Conservation (phyloP, 805 yeast species). For the Candida vaughaniae region DNA sequence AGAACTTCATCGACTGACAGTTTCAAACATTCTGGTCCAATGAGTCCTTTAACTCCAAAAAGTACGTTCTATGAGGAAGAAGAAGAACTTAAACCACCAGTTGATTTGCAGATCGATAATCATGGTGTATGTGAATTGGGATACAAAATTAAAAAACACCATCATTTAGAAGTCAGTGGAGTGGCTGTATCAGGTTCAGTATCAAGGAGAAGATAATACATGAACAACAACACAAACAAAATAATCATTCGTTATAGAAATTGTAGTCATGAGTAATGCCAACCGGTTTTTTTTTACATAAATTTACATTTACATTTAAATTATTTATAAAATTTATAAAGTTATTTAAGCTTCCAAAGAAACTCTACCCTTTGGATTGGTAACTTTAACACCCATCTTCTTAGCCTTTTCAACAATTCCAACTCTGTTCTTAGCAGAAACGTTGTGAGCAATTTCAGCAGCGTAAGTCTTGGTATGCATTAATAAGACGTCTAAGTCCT, state of each 20-base stretch:
- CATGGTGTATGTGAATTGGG: slow-evolving; percentile 41
- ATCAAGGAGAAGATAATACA: slow-evolving; percentile 18
- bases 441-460: slow-evolving; percentile 99
- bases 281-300: slow-evolving; percentile 5
- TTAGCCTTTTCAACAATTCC: slow-evolving; percentile 94
- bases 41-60: neutral
- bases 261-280: slow-evolving; percentile 4
- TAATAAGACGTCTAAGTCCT: slow-evolving; percentile 92
- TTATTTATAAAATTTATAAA: slow-evolving; percentile 14
- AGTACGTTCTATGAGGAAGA: slow-evolving; percentile 7
- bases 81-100: slow-evolving; percentile 7
- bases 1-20: slow-evolving; percentile 4
- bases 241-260: neutral
- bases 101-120: slow-evolving; percentile 21
- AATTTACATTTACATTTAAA: slow-evolving; percentile 13
- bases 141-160: slow-evolving; percentile 41
- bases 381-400: slow-evolving; percentile 97
- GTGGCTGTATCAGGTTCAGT: slow-evolving; percentile 28
- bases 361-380: slow-evolving; percentile 99
- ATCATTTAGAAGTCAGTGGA: slow-evolving; percentile 39
- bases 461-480: slow-evolving; percentile 98
- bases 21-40: neutral
- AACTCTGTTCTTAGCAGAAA: slow-evolving; percentile 98
- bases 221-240: slow-evolving; percentile 1
- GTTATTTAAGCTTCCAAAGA: slow-evolving; percentile 86